Conservation (phyloP, 2,329 filamentous ascomycete genomes). For the Microdochium trichocladiopsis region DNA sequence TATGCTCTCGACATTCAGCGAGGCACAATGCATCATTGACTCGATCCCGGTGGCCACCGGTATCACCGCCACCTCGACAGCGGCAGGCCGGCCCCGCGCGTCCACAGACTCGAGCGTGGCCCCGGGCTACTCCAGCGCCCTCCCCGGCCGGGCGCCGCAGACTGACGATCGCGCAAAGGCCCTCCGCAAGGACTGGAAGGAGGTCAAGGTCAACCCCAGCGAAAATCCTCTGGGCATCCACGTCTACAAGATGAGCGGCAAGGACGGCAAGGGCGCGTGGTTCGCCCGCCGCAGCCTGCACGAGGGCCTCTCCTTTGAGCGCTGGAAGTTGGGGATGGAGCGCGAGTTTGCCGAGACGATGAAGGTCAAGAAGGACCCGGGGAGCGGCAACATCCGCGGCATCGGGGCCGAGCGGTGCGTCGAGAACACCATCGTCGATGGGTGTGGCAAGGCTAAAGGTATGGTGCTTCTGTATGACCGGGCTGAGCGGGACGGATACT, state of each 20-base stretch:
- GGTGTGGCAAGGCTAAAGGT: constrained; percentile 58
- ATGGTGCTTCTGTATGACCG: constrained; percentile 8
- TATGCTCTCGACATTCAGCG: constrained; percentile 52
- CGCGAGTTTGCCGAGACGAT: constrained; percentile 75
- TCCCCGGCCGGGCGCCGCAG: constrained; percentile 28
- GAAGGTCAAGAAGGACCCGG: constrained; percentile 60
- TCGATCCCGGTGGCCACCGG: constrained; percentile 54
- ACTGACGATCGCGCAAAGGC: constrained; percentile 38
- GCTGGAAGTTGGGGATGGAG: constrained; percentile 71
- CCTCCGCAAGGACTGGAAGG: constrained; percentile 83
- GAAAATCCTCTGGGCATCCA: constrained; percentile 71
- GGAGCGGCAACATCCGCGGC: constrained; percentile 71
- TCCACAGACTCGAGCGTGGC: constrained; percentile 38
- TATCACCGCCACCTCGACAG: constrained; percentile 31
- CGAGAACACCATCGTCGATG: constrained; percentile 52
- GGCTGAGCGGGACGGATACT: constrained; percentile 3
- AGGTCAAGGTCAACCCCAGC: constrained; percentile 62
- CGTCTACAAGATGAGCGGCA: constrained; percentile 72
- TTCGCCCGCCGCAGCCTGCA: constrained; percentile 83
- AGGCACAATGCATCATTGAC: constrained; percentile 66
- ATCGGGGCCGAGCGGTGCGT: constrained; percentile 75
- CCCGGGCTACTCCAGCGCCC: neutral
- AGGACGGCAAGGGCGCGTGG: constrained; percentile 82
- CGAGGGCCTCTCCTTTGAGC: constrained; percentile 66
- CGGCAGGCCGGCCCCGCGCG: constrained; percentile 41